Evolutionary conservation across 1,139 yeast genomes (phyloP).

Genomic region (Nakaseomyces uthaithaninus): DNA sequence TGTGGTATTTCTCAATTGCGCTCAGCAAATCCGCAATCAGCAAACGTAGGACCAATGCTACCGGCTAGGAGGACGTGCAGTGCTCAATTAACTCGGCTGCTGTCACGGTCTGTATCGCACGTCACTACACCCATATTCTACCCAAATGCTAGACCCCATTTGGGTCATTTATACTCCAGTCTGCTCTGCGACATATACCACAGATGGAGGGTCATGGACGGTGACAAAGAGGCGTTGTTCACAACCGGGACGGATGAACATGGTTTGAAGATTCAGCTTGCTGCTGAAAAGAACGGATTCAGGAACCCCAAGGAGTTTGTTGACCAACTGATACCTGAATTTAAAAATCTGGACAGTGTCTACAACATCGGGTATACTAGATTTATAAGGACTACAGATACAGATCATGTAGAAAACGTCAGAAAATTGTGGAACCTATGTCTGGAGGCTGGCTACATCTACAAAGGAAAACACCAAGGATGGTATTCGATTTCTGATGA

Average conservation of each 20-base stretch:
- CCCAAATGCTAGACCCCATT: slow-evolving; percentile 91
- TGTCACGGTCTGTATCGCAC: no score
- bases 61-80: no score
- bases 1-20: no score
- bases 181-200: slow-evolving; percentile 68
- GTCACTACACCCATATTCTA: slow-evolving; percentile 92
- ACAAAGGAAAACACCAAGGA: slow-evolving; percentile 78
- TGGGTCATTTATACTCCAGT: slow-evolving; percentile 91
- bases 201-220: slow-evolving; percentile 56
- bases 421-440: slow-evolving; percentile 60
- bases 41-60: no score
- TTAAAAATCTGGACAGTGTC: slow-evolving; percentile 49
- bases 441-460: slow-evolving; percentile 54
- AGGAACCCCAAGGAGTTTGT: slow-evolving; percentile 58
- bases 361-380: slow-evolving; percentile 58
- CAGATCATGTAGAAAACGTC: slow-evolving; percentile 64
- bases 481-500: slow-evolving; percentile 96
- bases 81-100: no score
- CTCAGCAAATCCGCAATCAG: no score
- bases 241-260: slow-evolving; percentile 97
- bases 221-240: slow-evolving; percentile 43
- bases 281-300: slow-evolving; percentile 45
- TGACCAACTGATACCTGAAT: slow-evolving; percentile 58
- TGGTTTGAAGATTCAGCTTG: slow-evolving; percentile 84
- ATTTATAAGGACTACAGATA: slow-evolving; percentile 86